Percentiles rank a stretch among this genome's conserved stretches.
Evolutionary conservation across 495 filamentous ascomycete genomes (phyloP).

Genomic region (Neurospora pannonica): DNA sequence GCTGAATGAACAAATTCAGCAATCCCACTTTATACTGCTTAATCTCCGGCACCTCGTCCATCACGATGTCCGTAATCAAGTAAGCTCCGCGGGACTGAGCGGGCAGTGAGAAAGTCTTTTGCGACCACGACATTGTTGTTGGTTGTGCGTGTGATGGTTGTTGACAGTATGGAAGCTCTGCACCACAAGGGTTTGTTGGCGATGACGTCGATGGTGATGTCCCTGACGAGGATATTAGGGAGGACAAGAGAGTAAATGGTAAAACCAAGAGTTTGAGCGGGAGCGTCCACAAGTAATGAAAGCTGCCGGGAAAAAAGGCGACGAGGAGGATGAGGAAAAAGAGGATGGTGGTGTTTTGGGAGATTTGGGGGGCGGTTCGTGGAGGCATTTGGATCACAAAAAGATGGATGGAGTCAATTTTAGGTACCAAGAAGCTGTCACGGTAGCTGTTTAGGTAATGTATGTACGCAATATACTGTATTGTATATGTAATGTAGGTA

Average conservation of each 20-base stretch:
- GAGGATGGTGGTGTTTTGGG: conserved; percentile 28
- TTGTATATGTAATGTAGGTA: not conserved
- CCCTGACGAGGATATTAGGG: not conserved
- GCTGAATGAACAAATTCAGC: conserved; percentile 82
- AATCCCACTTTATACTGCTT: conserved; percentile 72
- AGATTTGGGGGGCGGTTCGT: conserved; percentile 5
- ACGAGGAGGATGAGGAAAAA: conserved; percentile 40
- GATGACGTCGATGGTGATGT: not conserved
- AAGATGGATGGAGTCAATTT: not conserved
- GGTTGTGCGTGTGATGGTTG: conserved; percentile 7
- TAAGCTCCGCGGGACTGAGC: conserved; percentile 70
- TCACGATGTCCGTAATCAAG: conserved; percentile 72
- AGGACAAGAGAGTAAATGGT: conserved; percentile 13
- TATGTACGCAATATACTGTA: not conserved
- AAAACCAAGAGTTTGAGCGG: conserved; percentile 22
- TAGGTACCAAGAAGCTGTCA: not conserved
- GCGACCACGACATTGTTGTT: conserved; percentile 59
- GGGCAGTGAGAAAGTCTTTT: conserved; percentile 72
- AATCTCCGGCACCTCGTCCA: conserved; percentile 63
- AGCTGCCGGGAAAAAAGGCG: conserved; percentile 45
- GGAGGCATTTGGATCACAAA: not conserved
- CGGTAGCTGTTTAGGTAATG: not conserved
- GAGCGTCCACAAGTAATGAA: conserved; percentile 39
- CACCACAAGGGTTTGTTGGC: too few relatives aligned
- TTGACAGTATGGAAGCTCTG: conserved; percentile 1